Evolutionary conservation across 2,329 filamentous ascomycete genomes (phyloP).

Genomic region (Aureobasidium sp.): DNA sequence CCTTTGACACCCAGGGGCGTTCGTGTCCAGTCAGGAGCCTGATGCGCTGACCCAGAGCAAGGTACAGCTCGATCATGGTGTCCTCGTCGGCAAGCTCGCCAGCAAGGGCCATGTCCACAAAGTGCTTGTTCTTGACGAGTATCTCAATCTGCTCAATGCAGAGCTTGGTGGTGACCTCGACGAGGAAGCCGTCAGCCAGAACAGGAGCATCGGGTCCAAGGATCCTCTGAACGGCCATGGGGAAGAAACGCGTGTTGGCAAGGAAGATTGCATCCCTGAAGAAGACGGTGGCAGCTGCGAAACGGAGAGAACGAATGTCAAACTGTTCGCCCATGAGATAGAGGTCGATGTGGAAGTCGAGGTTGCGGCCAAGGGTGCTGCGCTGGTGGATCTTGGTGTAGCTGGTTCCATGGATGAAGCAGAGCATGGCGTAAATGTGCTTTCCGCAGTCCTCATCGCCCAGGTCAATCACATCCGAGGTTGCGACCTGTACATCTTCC

Average conservation of each 20-base stretch:
- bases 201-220: not conserved
- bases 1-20: not conserved
- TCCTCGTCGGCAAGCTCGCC: not conserved
- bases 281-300: not conserved
- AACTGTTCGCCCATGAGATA: conserved; percentile 4
- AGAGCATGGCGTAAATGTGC: not conserved
- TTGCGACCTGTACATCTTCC: not conserved
- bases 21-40: not conserved
- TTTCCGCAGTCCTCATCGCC: not conserved
- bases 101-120: not conserved
- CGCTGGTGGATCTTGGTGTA: not conserved
- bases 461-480: not conserved
- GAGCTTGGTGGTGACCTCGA: not conserved
- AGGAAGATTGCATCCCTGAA: not conserved
- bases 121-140: not conserved
- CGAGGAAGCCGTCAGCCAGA: not conserved
- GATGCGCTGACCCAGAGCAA: not conserved
- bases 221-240: not conserved
- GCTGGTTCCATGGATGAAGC: not conserved
- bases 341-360: conserved; percentile 4
- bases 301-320: not conserved
- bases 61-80: not conserved
- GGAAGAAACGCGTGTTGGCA: not conserved
- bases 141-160: not conserved
- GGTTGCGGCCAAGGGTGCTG: not conserved